These are phyloP conservation scores for Claviceps digitariae DNA, from an alignment of 2,329 filamentous ascomycete genomes.

Conservation along the genomic window DNA sequence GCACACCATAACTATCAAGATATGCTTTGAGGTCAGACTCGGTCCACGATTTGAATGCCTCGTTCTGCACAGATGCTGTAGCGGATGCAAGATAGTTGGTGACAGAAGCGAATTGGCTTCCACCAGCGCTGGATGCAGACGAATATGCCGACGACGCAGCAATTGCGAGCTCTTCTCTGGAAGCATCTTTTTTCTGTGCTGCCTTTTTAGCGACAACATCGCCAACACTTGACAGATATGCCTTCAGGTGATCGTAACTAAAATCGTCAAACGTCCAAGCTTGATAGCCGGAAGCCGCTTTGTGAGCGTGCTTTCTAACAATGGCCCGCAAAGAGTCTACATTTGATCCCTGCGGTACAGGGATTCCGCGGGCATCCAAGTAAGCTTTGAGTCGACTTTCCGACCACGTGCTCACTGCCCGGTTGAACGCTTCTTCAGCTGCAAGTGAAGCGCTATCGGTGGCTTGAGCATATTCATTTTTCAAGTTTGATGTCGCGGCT, in stretches of 20 bases:
- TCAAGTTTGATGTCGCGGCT: slow-evolving; percentile 60
- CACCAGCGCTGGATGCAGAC: slow-evolving; percentile 45
- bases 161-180: slow-evolving; percentile 59
- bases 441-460: slow-evolving; percentile 54
- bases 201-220: slow-evolving; percentile 43
- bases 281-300: slow-evolving; percentile 52
- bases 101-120: slow-evolving; percentile 47
- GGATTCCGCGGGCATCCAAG: slow-evolving; percentile 62
- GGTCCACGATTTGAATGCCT: slow-evolving; percentile 60
- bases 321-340: slow-evolving; percentile 59
- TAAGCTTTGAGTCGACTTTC: slow-evolving; percentile 66
- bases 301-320: slow-evolving; percentile 61
- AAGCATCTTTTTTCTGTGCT: slow-evolving; percentile 48
- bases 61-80: slow-evolving; percentile 51
- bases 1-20: slow-evolving; percentile 63
- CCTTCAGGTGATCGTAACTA: slow-evolving; percentile 54
- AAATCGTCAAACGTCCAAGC: slow-evolving; percentile 73
- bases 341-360: slow-evolving; percentile 58
- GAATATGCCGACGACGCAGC: slow-evolving; percentile 49
- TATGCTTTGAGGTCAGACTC: slow-evolving; percentile 64
- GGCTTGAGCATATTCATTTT: slow-evolving; percentile 63
- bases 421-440: slow-evolving; percentile 53
- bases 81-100: slow-evolving; percentile 57
- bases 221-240: slow-evolving; percentile 38
- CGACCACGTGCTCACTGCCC: slow-evolving; percentile 51